These are phyloP conservation scores for Cladosporium sp. DNA, from an alignment of 2,329 filamentous ascomycete genomes.

Conservation along the genomic window DNA sequence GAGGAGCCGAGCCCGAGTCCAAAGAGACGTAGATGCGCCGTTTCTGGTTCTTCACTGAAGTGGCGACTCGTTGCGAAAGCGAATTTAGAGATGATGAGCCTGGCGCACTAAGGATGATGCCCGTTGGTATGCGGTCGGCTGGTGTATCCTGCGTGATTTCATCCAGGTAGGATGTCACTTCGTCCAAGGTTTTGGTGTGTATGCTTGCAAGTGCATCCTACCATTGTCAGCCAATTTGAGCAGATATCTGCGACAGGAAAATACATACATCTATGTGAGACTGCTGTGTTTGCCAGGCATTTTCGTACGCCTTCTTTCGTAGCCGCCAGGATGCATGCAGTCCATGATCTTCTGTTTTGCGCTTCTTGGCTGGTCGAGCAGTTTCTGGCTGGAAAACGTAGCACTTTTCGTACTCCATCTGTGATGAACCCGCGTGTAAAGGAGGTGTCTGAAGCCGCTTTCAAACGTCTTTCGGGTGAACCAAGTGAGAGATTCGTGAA, in stretches of 20 bases:
- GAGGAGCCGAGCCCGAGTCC: slow-evolving; percentile 69
- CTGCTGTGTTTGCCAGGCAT: slow-evolving; percentile 66
- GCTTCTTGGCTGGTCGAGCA: slow-evolving; percentile 43
- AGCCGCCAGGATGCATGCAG: slow-evolving; percentile 44
- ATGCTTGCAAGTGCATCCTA: slow-evolving; percentile 15
- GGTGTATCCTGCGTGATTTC: slow-evolving; percentile 19
- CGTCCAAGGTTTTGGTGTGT: slow-evolving; percentile 39
- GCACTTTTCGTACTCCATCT: slow-evolving; percentile 52
- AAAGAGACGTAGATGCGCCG: slow-evolving; percentile 64
- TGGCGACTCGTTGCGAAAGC: slow-evolving; percentile 66
- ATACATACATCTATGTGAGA: slow-evolving; percentile 58
- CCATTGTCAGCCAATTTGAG: slow-evolving; percentile 39
- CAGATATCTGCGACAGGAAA: slow-evolving; percentile 33
- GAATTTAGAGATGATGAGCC: slow-evolving; percentile 74
- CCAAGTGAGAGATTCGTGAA: background rate
- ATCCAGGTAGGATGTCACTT: slow-evolving; percentile 21
- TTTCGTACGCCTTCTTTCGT: slow-evolving; percentile 61
- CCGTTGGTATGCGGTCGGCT: slow-evolving; percentile 23
- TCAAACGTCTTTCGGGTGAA: background rate
- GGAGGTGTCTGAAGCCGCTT: background rate
- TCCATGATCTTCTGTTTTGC: slow-evolving; percentile 35
- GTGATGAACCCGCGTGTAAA: background rate
- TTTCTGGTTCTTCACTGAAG: slow-evolving; percentile 41
- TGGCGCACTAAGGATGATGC: slow-evolving; percentile 71
- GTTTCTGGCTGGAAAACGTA: slow-evolving; percentile 46